Conservation (phyloP, 805 yeast genomes). For the Cyberlindnera amylophila region DNA sequence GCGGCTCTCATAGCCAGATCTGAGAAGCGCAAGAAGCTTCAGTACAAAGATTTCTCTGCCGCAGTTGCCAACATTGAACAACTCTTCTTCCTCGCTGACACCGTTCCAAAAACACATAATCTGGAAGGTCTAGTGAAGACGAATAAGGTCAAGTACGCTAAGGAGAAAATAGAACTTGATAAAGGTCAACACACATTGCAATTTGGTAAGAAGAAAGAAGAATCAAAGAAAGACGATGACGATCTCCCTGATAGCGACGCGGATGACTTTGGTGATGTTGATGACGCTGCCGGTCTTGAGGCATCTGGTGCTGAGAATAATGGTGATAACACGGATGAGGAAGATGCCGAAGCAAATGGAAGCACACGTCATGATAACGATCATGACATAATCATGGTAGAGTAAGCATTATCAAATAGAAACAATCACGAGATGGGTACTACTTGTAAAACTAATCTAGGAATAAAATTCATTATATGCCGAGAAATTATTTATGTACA, state of each 20-base stretch:
- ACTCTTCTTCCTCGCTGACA: conserved; percentile 57
- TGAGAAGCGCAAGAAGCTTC: conserved; percentile 64
- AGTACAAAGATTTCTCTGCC: conserved; percentile 63
- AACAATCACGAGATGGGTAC: too few relatives aligned
- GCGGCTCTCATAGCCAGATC: conserved; percentile 62
- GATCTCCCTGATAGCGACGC: conserved; percentile 25
- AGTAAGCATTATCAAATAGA: too few relatives aligned
- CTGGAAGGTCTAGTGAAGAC: conserved; percentile 44
- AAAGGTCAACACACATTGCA: conserved; percentile 41
- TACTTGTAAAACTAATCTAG: too few relatives aligned
- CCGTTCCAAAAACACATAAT: conserved; percentile 61
- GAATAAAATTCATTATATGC: too few relatives aligned
- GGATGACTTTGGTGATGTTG: conserved; percentile 21
- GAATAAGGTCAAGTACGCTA: conserved; percentile 33
- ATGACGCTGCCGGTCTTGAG: conserved; percentile 6
- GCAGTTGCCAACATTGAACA: conserved; percentile 60
- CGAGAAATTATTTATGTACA: too few relatives aligned
- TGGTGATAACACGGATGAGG: conserved; percentile 15
- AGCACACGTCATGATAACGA: conserved; percentile 19
- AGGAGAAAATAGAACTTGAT: conserved; percentile 23
- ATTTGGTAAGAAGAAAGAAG: conserved; percentile 22
- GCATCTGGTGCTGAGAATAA: conserved; percentile 4
- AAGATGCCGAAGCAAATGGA: conserved; percentile 3
- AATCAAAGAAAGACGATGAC: conserved; percentile 16
- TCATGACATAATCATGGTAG: conserved; percentile 25